phyloP scores from a whole-genome alignment of 192 early-diverging fungal species.

The Entomortierella parvispora region DNA sequence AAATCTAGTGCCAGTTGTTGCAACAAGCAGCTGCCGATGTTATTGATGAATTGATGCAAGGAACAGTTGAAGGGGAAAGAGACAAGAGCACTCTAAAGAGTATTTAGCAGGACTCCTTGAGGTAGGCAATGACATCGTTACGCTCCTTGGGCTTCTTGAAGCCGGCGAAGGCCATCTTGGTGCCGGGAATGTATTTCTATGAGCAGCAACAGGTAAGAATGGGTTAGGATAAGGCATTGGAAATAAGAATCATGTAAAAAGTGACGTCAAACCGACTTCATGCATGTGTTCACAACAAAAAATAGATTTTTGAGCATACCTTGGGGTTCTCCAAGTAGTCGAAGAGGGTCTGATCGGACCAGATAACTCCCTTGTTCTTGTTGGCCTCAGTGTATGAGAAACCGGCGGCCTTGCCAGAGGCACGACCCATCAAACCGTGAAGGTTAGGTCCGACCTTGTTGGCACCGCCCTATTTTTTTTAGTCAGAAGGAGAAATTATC shows the following conservation, averaged over 20 bases:
- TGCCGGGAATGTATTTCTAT: constrained; percentile 81
- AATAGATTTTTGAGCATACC: constrained; percentile 50
- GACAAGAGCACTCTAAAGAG: not conserved
- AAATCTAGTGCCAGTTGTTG: no score
- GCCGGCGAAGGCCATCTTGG: constrained; percentile 98
- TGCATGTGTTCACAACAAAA: not conserved
- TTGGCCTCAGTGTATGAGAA: constrained; percentile 96
- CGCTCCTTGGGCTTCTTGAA: constrained; percentile 88
- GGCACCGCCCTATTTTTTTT: constrained; percentile 67
- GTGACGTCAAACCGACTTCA: not conserved
- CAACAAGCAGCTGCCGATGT: no score
- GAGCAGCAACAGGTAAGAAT: not conserved
- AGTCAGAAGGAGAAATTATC: not conserved
- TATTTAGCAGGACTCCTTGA: constrained; percentile 72
- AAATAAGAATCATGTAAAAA: constrained; percentile 2
- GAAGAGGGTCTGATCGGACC: constrained; percentile 93
- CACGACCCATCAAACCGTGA: constrained; percentile 90
- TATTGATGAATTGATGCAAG: not conserved
- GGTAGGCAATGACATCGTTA: constrained; percentile 91
- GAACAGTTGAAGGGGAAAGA: not conserved
- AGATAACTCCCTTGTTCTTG: constrained; percentile 83
- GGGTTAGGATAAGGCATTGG: not conserved
- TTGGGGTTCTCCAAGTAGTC: constrained; percentile 99
- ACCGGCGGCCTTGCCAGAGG: constrained; percentile 86
- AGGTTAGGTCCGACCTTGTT: constrained; percentile 99